Percentiles rank a stretch among this genome's conserved stretches.
Conservation (phyloP, 768 basidiomycete species). For the Rhizopogon vulgaris region DNA sequence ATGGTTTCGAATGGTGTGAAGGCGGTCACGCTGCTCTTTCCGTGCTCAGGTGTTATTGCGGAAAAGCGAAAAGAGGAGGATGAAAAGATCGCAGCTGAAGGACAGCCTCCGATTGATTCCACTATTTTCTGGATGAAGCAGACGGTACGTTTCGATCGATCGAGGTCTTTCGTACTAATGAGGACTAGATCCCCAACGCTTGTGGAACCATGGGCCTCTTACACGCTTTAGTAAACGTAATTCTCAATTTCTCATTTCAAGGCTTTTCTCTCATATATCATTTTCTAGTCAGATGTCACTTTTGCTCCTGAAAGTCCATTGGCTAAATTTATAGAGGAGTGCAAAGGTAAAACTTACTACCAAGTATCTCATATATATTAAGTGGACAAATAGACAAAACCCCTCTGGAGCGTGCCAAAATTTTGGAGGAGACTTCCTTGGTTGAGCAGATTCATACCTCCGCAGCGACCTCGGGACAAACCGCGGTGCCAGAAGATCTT, state of each 20-base stretch:
- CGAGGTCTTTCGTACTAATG: not conserved
- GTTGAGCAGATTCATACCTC: slow-evolving; percentile 75
- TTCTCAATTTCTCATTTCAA: slow-evolving; percentile 14
- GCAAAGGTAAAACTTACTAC: slow-evolving; percentile 39
- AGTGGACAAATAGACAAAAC: slow-evolving; percentile 43
- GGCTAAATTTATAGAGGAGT: slow-evolving; percentile 58
- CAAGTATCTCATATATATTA: not conserved
- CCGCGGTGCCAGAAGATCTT: slow-evolving; percentile 52
- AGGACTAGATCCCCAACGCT: slow-evolving; percentile 65
- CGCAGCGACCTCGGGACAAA: slow-evolving; percentile 66
- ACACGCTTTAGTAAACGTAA: slow-evolving; percentile 77
- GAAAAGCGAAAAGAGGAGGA: slow-evolving; percentile 55
- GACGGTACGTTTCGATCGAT: slow-evolving; percentile 44
- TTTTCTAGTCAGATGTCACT: slow-evolving; percentile 46
- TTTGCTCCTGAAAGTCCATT: slow-evolving; percentile 55
- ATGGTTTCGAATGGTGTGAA: slow-evolving; percentile 72
- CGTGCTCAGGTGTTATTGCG: slow-evolving; percentile 49
- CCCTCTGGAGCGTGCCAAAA: slow-evolving; percentile 65
- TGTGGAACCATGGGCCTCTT: slow-evolving; percentile 87
- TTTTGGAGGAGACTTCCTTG: slow-evolving; percentile 69
- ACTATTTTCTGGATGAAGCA: slow-evolving; percentile 87
- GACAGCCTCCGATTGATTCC: slow-evolving; percentile 45
- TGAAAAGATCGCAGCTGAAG: slow-evolving; percentile 39
- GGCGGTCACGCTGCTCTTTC: slow-evolving; percentile 85
- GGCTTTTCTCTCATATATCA: slow-evolving; percentile 2